Conservation (phyloP, 208 protist species). For the Trypanosomatidae sp. region DNA sequence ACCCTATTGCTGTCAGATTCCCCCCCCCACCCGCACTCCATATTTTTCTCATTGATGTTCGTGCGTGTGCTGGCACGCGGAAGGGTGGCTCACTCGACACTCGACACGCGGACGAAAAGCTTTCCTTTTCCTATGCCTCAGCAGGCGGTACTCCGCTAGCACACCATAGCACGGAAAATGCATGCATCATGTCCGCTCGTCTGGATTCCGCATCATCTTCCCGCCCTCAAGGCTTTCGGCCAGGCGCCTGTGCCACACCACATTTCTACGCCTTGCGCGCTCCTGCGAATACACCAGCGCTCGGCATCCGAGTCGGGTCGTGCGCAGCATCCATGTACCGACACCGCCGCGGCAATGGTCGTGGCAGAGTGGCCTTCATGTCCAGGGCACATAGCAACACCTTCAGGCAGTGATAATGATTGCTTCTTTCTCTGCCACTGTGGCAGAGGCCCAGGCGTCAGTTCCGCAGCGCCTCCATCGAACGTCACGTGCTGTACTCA, state of each 20-base stretch:
- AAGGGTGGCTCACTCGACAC: background rate
- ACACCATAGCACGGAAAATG: background rate
- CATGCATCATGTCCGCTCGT: background rate
- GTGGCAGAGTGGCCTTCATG: constrained; percentile 1
- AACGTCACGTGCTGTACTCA: background rate
- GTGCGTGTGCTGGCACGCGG: background rate
- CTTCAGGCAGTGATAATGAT: background rate
- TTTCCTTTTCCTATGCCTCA: background rate
- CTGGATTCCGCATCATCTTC: constrained; percentile 15
- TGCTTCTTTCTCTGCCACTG: background rate
- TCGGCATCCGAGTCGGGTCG: background rate
- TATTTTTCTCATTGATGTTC: background rate
- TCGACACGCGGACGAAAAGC: background rate
- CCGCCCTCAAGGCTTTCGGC: background rate
- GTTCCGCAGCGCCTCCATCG: background rate
- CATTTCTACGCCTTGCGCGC: constrained; percentile 3
- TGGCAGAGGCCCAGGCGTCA: background rate
- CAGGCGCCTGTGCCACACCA: background rate
- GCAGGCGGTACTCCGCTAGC: background rate
- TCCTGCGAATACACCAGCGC: constrained; percentile 10
- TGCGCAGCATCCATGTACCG: background rate
- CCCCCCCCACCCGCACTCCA: background rate
- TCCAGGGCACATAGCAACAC: background rate
- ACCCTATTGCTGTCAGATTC: background rate
- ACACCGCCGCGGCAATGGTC: background rate